Evolutionary conservation across 2,329 filamentous ascomycete genomes (phyloP).

Genomic region (Magnaporthiopsis incrustans): DNA sequence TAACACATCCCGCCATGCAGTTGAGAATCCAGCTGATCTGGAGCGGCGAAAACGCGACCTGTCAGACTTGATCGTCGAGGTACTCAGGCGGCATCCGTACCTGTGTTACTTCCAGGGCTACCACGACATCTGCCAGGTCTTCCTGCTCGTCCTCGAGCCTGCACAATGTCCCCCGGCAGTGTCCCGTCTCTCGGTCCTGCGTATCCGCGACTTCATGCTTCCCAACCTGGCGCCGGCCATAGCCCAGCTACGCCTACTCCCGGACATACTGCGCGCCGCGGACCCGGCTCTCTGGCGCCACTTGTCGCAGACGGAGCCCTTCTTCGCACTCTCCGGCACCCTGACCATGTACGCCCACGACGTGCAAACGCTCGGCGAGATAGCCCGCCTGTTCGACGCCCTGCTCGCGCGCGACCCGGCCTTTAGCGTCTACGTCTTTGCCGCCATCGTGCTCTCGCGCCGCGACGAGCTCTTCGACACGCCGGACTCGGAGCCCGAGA

Average conservation of each 20-base stretch:
- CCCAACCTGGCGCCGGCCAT: slow-evolving; percentile 75
- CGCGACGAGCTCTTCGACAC: slow-evolving; percentile 79
- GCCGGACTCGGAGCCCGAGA: slow-evolving; percentile 76
- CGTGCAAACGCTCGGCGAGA: slow-evolving; percentile 81
- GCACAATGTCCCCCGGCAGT: slow-evolving; percentile 54
- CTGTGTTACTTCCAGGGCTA: slow-evolving; percentile 98
- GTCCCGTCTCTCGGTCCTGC: slow-evolving; percentile 75
- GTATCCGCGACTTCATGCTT: slow-evolving; percentile 97
- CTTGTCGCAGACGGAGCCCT: slow-evolving; percentile 72
- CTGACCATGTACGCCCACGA: slow-evolving; percentile 96
- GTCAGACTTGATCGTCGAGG: slow-evolving; percentile 68
- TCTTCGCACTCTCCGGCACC: slow-evolving; percentile 88
- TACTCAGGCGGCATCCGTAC: slow-evolving; percentile 72
- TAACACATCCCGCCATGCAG: slow-evolving; percentile 28
- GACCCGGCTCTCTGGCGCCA: slow-evolving; percentile 68
- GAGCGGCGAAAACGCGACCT: slow-evolving; percentile 66
- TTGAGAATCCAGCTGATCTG: slow-evolving; percentile 61
- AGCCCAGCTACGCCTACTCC: slow-evolving; percentile 79
- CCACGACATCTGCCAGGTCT: slow-evolving; percentile 95
- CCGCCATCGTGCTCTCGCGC: slow-evolving; percentile 74
- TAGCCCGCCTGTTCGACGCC: slow-evolving; percentile 86
- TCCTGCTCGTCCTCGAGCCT: slow-evolving; percentile 74
- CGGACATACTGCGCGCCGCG: slow-evolving; percentile 65
- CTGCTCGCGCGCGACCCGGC: slow-evolving; percentile 81
- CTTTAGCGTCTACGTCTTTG: slow-evolving; percentile 86